A percentile compares a stretch with the other conserved stretches of the same genome.
These are phyloP conservation scores for Skeletonema marinoi DNA, from an alignment of 108 stramenopile species.

Conservation along the genomic window DNA sequence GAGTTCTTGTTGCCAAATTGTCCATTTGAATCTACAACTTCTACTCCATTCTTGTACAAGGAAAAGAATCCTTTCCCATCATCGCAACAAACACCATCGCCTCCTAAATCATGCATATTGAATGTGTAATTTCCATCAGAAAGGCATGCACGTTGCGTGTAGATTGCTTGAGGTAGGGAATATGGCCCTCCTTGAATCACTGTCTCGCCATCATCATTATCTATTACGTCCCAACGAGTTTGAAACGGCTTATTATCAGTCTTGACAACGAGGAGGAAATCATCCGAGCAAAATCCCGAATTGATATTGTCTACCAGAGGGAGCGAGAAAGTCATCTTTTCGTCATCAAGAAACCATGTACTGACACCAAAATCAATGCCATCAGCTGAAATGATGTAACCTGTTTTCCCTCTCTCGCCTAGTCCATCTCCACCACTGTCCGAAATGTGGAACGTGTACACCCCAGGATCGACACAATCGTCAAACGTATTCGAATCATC, in stretches of 20 bases:
- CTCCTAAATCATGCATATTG: conserved; percentile 24
- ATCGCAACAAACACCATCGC: conserved; percentile 39
- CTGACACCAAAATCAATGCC: conserved; percentile 37
- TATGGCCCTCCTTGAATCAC: conserved; percentile 44
- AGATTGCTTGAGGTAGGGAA: conserved; percentile 21
- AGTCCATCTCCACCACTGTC: conserved; percentile 40
- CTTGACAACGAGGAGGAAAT: conserved; percentile 33
- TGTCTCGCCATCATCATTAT: conserved; percentile 24
- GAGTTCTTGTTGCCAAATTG: conserved; percentile 15
- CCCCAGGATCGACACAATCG: conserved; percentile 36
- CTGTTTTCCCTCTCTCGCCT: conserved; percentile 25
- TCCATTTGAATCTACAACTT: conserved; percentile 32
- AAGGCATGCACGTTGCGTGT: conserved; percentile 42
- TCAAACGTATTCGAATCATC: conserved; percentile 12
- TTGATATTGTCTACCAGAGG: conserved; percentile 26
- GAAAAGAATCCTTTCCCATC: conserved; percentile 37
- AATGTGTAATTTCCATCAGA: conserved; percentile 40
- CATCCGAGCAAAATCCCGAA: conserved; percentile 36
- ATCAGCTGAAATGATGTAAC: conserved; percentile 40
- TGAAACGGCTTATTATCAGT: conserved; percentile 39
- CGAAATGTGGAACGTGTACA: conserved; percentile 28
- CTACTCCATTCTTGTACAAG: conserved; percentile 36
- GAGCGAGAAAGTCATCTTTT: conserved; percentile 40
- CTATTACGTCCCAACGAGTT: conserved; percentile 39
- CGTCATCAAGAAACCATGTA: conserved; percentile 45